A percentile compares a stretch with the other conserved stretches of the same genome.
Evolutionary conservation across 2,329 filamentous ascomycete genomes (phyloP).

Genomic region (Akanthomyces muscarius): DNA sequence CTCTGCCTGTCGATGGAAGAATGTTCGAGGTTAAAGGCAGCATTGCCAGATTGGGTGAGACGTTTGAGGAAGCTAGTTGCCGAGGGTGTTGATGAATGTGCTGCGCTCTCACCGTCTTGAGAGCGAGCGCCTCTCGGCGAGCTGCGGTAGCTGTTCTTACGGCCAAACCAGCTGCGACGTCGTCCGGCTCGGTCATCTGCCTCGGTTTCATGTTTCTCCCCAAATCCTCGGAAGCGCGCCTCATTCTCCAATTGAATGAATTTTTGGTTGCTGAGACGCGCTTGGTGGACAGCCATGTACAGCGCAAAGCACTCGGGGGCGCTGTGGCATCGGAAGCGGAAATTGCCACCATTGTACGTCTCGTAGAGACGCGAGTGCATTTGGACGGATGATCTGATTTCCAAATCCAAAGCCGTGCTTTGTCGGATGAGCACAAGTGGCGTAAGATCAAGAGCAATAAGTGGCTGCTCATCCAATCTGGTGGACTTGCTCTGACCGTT

Average conservation of each 20-base stretch:
- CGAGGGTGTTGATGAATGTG: constrained; percentile 55
- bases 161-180: constrained; percentile 56
- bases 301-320: constrained; percentile 74
- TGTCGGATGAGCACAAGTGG: constrained; percentile 86
- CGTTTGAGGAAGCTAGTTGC: constrained; percentile 77
- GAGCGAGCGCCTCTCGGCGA: constrained; percentile 62
- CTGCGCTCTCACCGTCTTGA: constrained; percentile 70
- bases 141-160: constrained; percentile 62
- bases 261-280: constrained; percentile 87
- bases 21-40: constrained; percentile 75
- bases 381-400: constrained; percentile 83
- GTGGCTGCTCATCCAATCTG: constrained; percentile 31
- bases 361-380: constrained; percentile 63
- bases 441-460: constrained; percentile 77
- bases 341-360: constrained; percentile 62
- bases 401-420: constrained; percentile 89
- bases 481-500: constrained; percentile 29
- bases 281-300: constrained; percentile 81
- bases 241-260: constrained; percentile 68
- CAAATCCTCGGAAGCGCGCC: constrained; percentile 69
- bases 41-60: constrained; percentile 66
- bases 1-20: constrained; percentile 64
- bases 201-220: constrained; percentile 47
- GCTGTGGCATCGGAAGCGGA: constrained; percentile 83
- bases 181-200: constrained; percentile 47